Evolutionary conservation across 352 stramenopile species (phyloP), one percentile per base, ranked within the genome.

Genomic region (Phytophthora quininea): DNA sequence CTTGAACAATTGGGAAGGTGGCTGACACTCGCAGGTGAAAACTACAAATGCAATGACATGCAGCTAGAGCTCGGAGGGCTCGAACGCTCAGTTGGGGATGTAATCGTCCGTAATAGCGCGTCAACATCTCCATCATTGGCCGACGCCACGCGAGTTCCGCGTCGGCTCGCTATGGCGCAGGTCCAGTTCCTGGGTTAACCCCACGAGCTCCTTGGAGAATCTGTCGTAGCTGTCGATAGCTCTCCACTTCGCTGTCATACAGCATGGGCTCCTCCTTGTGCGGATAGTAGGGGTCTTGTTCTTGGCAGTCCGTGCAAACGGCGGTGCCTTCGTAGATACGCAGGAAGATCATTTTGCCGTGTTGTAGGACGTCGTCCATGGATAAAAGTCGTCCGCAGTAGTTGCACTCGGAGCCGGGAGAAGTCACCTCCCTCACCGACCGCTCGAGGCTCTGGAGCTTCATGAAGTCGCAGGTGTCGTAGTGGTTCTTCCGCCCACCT

Each of bases 71-170:
- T 11, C 35, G 35, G 35, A 11, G 35, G 10, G 35, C 6, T 40
- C 24, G 42, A 15, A 27, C 42, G 24, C 42, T 48, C 35, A 40
- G 10, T 40, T 8, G 9, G 43, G 19, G 43, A 49, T 29, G 43
- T 49, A 49, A 49, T 49, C 43, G 29, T 29, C 19, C 43, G 43
- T 7, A 49, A 49, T 49, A 29, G 19, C 43, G 43, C 43, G 43
- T 49, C 43, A 49, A 49, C 43, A 27, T 27, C 19, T 49, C 43
- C 24, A 29, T n/a, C 29, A 49, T 49, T 49, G 43, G 43, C 9
- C 14, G 11, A n/a, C 3, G 43, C 43, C 43, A 49, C 43, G 43
- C 43, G 11, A 29, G 8, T 24, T 27, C 43, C 6, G 15, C 14
- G 2, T 29, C 43, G 35, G 10, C 35, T 40, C 35, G 35, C 19